A percentile compares a stretch with the other conserved stretches of the same genome.
These are phyloP conservation scores for Psilocybe mexicana DNA, from an alignment of 1,284 basidiomycete species.

Conservation along the genomic window DNA sequence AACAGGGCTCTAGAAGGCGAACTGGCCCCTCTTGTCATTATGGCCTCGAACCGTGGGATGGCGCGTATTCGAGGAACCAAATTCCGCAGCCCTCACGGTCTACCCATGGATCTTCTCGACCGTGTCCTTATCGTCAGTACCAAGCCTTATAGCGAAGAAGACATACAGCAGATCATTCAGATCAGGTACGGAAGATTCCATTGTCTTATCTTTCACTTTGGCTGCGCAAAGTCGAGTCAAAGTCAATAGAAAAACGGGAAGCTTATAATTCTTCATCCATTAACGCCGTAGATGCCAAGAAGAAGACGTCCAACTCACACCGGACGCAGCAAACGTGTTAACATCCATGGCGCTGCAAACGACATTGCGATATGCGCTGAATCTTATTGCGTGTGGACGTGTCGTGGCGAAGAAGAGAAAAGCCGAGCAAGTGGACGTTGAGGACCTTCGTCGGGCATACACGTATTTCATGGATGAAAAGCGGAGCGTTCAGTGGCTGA, in stretches of 20 bases:
- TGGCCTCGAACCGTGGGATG: conserved; percentile 97
- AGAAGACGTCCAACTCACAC: conserved; percentile 88
- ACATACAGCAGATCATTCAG: conserved; percentile 89
- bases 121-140: conserved; percentile 96
- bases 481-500: conserved; percentile 92
- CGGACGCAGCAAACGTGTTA: conserved; percentile 76
- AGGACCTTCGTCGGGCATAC: conserved; percentile 85
- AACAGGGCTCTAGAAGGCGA: conserved; percentile 96
- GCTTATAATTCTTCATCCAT: neutral
- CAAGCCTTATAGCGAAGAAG: conserved; percentile 82
- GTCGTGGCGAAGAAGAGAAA: conserved; percentile 84
- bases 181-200: conserved; percentile 65
- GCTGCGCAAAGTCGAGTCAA: conserved; percentile 4
- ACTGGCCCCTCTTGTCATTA: conserved; percentile 93
- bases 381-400: conserved; percentile 89
- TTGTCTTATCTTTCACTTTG: conserved; percentile 8
- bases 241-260: neutral
- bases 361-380: conserved; percentile 87
- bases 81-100: conserved; percentile 91
- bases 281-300: conserved; percentile 75
- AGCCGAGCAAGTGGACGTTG: conserved; percentile 73
- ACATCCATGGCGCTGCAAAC: conserved; percentile 87
- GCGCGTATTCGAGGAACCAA: conserved; percentile 94
- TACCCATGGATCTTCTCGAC: conserved; percentile 94
- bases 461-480: conserved; percentile 95